These are phyloP conservation scores for Raddia distichophylla DNA, from an alignment of 176 grass and related monocot species.

Conservation along the genomic window DNA sequence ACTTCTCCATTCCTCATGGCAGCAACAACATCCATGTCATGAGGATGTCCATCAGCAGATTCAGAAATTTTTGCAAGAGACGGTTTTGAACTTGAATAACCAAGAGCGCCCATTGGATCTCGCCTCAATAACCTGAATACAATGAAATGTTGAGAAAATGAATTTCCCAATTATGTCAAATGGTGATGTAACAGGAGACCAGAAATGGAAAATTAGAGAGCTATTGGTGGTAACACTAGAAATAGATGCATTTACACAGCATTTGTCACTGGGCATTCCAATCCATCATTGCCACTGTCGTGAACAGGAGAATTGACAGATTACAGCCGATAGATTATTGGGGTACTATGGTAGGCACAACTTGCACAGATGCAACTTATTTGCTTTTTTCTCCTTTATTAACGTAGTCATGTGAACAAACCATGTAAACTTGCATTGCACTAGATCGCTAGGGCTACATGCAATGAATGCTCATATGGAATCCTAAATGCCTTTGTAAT, in stretches of 20 bases:
- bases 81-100: constrained; percentile 84
- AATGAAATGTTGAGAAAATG: constrained; percentile 36
- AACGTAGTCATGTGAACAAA: constrained; percentile 19
- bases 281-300: constrained; percentile 20
- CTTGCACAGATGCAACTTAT: background rate
- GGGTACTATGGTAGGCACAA: background rate
- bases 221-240: constrained; percentile 21
- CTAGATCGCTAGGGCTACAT: background rate
- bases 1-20: constrained; percentile 96
- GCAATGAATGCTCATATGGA: constrained; percentile 18
- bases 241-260: constrained; percentile 13
- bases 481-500: constrained; percentile 35
- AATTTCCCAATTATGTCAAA: constrained; percentile 32
- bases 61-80: constrained; percentile 63
- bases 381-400: background rate
- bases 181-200: constrained; percentile 30
- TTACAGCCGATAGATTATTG: constrained; percentile 8
- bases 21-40: constrained; percentile 82
- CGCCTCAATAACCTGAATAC: constrained; percentile 76
- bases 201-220: constrained; percentile 24
- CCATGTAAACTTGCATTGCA: constrained; percentile 4
- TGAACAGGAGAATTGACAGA: background rate
- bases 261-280: constrained; percentile 2
- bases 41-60: constrained; percentile 62
- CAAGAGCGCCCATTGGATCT: constrained; percentile 98